These are phyloP conservation scores for Candida ipomoeae DNA, from an alignment of 805 yeast genomes.

Conservation along the genomic window DNA sequence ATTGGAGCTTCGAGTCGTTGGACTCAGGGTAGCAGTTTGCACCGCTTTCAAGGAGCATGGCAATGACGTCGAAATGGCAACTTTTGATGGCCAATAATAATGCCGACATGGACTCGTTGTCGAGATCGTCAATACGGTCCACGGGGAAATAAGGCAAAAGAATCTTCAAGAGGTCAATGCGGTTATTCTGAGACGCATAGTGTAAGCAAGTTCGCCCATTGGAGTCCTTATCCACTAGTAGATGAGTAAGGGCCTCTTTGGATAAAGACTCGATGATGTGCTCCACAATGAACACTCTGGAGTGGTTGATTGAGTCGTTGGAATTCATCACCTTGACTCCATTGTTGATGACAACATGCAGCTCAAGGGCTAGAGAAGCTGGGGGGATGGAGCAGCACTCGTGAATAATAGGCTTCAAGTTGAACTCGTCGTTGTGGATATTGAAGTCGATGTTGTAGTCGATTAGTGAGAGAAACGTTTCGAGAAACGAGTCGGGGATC, in stretches of 20 bases:
- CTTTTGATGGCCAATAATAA: slow-evolving; percentile 72
- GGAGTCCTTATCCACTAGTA: slow-evolving; percentile 47
- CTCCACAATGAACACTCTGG: slow-evolving; percentile 34
- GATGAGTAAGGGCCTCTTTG: slow-evolving; percentile 14
- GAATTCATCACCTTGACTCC: slow-evolving; percentile 40
- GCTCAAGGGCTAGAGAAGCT: slow-evolving; percentile 28
- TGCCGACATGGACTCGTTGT: slow-evolving; percentile 79
- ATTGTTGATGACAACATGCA: slow-evolving; percentile 38
- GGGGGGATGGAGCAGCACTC: slow-evolving; percentile 49
- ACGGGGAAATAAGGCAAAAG: slow-evolving; percentile 38
- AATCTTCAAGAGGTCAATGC: slow-evolving; percentile 40
- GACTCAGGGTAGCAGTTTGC: slow-evolving; percentile 40
- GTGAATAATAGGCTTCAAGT: slow-evolving; percentile 69
- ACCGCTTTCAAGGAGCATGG: slow-evolving; percentile 31
- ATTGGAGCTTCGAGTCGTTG: slow-evolving; percentile 53
- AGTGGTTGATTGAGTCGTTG: slow-evolving; percentile 34
- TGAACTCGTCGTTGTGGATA: slow-evolving; percentile 58
- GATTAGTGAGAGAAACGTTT: slow-evolving; percentile 44
- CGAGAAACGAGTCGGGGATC: slow-evolving; percentile 59
- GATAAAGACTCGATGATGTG: slow-evolving; percentile 26
- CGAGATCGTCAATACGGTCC: slow-evolving; percentile 47
- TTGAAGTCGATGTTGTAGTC: slow-evolving; percentile 53
- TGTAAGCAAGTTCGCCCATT: slow-evolving; percentile 83
- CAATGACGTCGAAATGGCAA: slow-evolving; percentile 46
- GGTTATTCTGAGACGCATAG: slow-evolving; percentile 65